A percentile compares a stretch with the other conserved stretches of the same genome.
These are phyloP conservation scores for Talaromyces sp. DNA, from an alignment of 2,329 filamentous ascomycete species.

Conservation along the genomic window DNA sequence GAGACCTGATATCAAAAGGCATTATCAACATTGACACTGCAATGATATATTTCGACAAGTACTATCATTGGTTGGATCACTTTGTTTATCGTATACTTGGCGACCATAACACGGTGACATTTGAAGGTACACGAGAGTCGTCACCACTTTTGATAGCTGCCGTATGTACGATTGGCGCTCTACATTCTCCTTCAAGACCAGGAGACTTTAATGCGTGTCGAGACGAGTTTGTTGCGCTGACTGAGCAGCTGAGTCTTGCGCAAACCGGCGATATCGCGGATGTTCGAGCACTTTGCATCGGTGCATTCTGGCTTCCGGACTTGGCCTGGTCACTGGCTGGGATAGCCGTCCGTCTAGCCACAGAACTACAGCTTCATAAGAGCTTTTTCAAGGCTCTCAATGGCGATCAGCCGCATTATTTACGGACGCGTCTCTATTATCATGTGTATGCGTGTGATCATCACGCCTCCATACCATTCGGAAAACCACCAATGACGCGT, in stretches of 20 bases:
- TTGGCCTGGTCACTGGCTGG: conserved; percentile 23
- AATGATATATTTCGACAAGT: conserved; percentile 32
- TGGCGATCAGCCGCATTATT: conserved; percentile 23
- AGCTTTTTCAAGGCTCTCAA: conserved; percentile 25
- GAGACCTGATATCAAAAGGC: conserved; percentile 31
- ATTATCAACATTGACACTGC: conserved; percentile 24
- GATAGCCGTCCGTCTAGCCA: conserved; percentile 24
- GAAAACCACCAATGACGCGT: conserved; percentile 34
- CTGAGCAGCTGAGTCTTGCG: neutral
- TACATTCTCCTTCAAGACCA: neutral
- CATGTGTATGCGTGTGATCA: conserved; percentile 38
- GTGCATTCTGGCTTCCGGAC: conserved; percentile 37
- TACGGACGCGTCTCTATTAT: conserved; percentile 30
- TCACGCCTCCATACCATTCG: conserved; percentile 35
- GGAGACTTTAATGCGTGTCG: neutral
- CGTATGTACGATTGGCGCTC: neutral
- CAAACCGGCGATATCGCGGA: conserved; percentile 16
- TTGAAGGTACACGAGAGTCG: conserved; percentile 32
- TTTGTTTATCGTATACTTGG: conserved; percentile 45
- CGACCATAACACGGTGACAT: conserved; percentile 39
- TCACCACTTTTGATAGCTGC: conserved; percentile 3
- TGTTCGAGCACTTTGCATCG: conserved; percentile 34
- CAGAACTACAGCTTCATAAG: conserved; percentile 26
- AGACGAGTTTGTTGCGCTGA: conserved; percentile 1
- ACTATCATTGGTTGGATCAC: conserved; percentile 44